Evolutionary conservation across 768 basidiomycete genomes (phyloP), one percentile per base, ranked within the genome.

Genomic region (Tubosaeta brunneosetosa): DNA sequence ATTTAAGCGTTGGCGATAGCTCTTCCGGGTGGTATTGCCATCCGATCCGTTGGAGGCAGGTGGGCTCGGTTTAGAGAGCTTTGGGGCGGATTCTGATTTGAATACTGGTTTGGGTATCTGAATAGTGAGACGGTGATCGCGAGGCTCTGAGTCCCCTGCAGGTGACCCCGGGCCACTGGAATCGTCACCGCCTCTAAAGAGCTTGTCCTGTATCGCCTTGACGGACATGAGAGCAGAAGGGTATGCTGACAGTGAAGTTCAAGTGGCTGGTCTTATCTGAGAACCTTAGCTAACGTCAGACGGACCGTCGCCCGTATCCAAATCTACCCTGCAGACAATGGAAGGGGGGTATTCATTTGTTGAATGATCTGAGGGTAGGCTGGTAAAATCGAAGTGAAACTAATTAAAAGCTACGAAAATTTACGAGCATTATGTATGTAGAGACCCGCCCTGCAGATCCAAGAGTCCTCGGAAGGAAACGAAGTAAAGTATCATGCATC

Each of bases 191-290:
- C 76, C 75, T 53, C 80, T 73, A 65, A 91, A 91, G 36, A 91
- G 76, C 70, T 81, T 89, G 29, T 79, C 82, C 62, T 91, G 90
- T 13, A 91, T 78, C 63, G 81, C 83, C 66, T 80, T 87, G 32
- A 76, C 70, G 34, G 68, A 51, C 79, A 81, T 80, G 61, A 52
- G 54, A 55, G 50, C n/a, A 10, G 16, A 10, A 29, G n/a, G 27
- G 13, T 19, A 36, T 33, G 51, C 48, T 52, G 50, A 48, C 36
- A 46, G 49, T 48, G 49, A 9, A n/a, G n/a, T n/a, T 14, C 45
- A 33, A n/a, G 22, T 22, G 33, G 12, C 14, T 17, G 19, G 22
- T 25, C 41, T 33, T 38, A 26, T 32, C 44, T 33, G 25, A 55
- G 49, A 36, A 47, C 48, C 50, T 47, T 48, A 40, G 47, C 58